Percentiles rank a stretch among this genome's conserved stretches.
Evolutionary conservation across 306 rosid species (phyloP).

Genomic region (Lathyrus tuberosus): DNA sequence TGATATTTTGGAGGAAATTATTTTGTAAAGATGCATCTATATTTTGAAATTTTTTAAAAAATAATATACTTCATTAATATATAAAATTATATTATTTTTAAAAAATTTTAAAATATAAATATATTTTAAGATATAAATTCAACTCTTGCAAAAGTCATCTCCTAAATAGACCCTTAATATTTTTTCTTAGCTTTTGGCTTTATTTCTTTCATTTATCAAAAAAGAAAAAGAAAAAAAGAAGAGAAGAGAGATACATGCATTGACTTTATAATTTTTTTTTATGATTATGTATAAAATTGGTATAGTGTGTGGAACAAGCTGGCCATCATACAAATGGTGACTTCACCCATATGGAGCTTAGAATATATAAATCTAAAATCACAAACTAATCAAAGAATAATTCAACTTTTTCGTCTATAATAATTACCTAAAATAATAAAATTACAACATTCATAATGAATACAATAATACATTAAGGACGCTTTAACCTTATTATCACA

Average conservation of each 20-base stretch:
- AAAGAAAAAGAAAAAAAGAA: not conserved
- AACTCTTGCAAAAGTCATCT: no score
- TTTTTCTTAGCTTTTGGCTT: not conserved
- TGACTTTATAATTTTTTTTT: not conserved
- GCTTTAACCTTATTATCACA: conserved; percentile 23
- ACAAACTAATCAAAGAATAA: conserved; percentile 13
- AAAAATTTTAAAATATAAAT: no score
- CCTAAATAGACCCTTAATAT: no score
- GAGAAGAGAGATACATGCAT: not conserved
- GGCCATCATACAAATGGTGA: not conserved
- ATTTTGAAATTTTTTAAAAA: no score
- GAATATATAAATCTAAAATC: not conserved
- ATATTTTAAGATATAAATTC: no score
- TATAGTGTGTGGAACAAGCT: not conserved
- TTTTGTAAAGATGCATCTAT: no score
- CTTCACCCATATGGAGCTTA: not conserved
- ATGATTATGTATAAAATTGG: not conserved
- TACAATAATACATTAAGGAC: conserved; percentile 20
- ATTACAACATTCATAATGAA: conserved; percentile 4
- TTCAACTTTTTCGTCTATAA: conserved; percentile 23
- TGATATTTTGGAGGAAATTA: no score
- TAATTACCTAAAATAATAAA: conserved; percentile 12
- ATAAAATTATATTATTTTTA: no score
- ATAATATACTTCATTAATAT: no score
- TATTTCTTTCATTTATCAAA: not conserved